A percentile compares a stretch with the other conserved stretches of the same genome.
Conservation (phyloP, 2,329 filamentous ascomycete genomes). For the Metarhizium album region DNA sequence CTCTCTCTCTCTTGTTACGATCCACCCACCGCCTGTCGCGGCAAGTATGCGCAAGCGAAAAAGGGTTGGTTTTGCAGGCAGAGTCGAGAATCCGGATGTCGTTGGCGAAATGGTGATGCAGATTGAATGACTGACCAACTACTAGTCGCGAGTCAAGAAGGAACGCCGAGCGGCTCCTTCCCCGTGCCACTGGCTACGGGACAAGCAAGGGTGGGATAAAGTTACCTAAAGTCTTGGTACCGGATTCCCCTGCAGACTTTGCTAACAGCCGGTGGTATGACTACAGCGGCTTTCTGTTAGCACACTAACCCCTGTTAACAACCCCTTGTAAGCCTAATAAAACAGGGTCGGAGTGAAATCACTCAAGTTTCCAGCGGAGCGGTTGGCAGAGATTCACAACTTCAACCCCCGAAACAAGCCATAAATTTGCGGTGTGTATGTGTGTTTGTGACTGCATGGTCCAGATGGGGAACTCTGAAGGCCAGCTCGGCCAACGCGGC, state of each 20-base stretch:
- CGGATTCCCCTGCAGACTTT: no score
- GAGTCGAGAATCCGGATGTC: neutral
- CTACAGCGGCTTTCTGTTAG: no score
- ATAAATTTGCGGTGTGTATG: neutral
- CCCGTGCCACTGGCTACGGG: no score
- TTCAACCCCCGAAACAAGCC: neutral
- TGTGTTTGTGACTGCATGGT: neutral
- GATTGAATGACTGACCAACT: no score
- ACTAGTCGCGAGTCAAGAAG: no score
- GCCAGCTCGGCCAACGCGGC: neutral
- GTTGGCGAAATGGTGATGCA: neutral
- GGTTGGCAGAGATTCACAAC: neutral
- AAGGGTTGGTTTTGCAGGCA: neutral
- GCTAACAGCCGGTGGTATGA: no score
- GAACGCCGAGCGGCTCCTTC: neutral
- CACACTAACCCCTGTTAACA: no score
- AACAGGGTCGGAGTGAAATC: no score
- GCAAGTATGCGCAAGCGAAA: neutral
- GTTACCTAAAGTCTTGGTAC: no score
- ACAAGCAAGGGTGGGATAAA: neutral
- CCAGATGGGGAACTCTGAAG: neutral
- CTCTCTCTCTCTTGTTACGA: neutral
- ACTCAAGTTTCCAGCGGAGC: neutral
- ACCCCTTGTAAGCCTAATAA: no score
- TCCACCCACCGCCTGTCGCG: conserved; percentile 1